Evolutionary conservation across 495 filamentous ascomycete species (phyloP).

Genomic region (Penicillium herquei): DNA sequence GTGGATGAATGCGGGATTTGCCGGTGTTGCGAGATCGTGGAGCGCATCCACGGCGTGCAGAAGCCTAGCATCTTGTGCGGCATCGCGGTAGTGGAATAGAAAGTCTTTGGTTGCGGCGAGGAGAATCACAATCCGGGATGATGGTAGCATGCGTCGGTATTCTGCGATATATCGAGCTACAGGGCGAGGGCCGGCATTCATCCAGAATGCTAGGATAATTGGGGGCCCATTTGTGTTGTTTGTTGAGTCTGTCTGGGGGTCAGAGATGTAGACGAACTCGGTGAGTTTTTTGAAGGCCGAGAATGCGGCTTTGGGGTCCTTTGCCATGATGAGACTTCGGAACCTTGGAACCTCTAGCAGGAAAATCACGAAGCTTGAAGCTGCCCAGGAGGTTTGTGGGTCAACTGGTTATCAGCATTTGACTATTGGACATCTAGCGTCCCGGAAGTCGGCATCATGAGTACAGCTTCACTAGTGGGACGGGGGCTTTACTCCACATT

Average conservation of each 20-base stretch:
- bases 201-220: constrained; percentile 45
- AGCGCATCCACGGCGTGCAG: constrained; percentile 39
- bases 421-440: neutral
- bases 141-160: constrained; percentile 35
- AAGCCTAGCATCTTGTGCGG: constrained; percentile 31
- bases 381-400: too few relatives aligned
- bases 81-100: constrained; percentile 23
- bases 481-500: neutral
- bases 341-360: neutral
- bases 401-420: too few relatives aligned
- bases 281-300: constrained; percentile 28
- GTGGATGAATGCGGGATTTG: constrained; percentile 36
- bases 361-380: too few relatives aligned
- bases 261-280: constrained; percentile 34
- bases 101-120: constrained; percentile 39
- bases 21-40: constrained; percentile 16
- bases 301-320: neutral
- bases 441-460: neutral
- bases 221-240: constrained; percentile 5
- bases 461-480: neutral
- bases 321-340: neutral
- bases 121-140: constrained; percentile 41
- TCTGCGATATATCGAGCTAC: constrained; percentile 38
- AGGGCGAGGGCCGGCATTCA: constrained; percentile 40
- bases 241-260: constrained; percentile 14